These are phyloP conservation scores for Purpureocillium takamizusanense DNA, from an alignment of 2,329 filamentous ascomycete genomes.

Conservation along the genomic window DNA sequence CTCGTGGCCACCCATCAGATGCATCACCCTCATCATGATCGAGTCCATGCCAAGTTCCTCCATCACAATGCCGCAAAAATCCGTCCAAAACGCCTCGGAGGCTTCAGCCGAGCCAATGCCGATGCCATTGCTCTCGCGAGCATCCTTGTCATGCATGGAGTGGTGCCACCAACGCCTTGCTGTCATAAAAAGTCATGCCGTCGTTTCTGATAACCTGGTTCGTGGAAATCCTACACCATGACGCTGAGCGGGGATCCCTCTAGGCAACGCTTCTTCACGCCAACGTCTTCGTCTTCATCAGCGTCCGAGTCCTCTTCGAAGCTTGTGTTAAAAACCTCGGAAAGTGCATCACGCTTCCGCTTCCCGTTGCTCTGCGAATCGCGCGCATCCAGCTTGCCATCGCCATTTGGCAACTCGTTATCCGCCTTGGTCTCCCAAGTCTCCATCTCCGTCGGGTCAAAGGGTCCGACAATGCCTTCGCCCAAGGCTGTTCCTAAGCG, in stretches of 20 bases:
- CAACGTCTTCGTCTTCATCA: conserved; percentile 19
- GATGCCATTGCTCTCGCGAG: too few species aligned
- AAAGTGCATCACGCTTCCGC: conserved; percentile 24
- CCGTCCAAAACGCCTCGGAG: too few species aligned
- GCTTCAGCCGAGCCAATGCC: too few species aligned
- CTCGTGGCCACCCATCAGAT: too few species aligned
- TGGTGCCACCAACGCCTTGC: too few species aligned
- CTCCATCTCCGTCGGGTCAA: conserved; percentile 31
- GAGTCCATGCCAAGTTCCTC: too few species aligned
- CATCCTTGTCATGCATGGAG: too few species aligned
- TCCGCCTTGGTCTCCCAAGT: conserved; percentile 30
- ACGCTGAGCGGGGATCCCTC: conserved; percentile 20
- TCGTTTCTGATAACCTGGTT: too few species aligned
- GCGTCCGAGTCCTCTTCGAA: conserved; percentile 28
- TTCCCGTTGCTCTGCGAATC: conserved; percentile 10
- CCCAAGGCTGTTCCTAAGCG: conserved; percentile 45
- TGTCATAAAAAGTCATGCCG: too few species aligned
- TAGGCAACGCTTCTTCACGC: conserved; percentile 24
- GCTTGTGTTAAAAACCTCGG: conserved; percentile 29
- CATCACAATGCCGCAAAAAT: too few species aligned
- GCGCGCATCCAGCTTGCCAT: too few species aligned
- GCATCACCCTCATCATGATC: too few species aligned
- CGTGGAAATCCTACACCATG: conserved; percentile 13
- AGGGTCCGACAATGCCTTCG: conserved; percentile 35
- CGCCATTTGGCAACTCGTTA: conserved; percentile 18